Conservation (phyloP, 1,139 yeast genomes). For the Meyerozyma athensensis region DNA sequence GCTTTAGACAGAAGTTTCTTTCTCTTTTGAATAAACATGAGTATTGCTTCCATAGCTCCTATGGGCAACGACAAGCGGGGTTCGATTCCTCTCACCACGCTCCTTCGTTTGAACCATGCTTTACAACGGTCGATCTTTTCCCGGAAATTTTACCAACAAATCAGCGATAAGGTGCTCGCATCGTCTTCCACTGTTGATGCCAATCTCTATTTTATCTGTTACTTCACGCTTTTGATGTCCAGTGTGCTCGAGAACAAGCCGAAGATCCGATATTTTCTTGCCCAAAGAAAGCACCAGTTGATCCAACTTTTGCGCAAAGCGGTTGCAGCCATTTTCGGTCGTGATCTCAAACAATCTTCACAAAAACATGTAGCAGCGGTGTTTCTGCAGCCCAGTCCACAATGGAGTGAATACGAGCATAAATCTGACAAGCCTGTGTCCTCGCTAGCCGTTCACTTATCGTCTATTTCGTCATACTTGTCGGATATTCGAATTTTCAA, state of each 20-base stretch:
- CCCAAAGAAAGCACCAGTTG: conserved; percentile 24
- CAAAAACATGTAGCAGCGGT: conserved; percentile 6
- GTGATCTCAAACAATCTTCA: conserved; percentile 14
- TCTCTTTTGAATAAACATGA: not conserved
- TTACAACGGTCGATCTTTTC: conserved; percentile 21
- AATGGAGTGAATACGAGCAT: conserved; percentile 9
- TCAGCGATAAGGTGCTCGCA: conserved; percentile 37
- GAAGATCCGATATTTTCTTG: conserved; percentile 27
- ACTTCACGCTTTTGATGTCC: conserved; percentile 38
- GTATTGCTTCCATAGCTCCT: conserved; percentile 9
- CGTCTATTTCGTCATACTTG: conserved; percentile 40
- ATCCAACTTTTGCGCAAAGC: conserved; percentile 14
- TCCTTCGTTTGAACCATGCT: conserved; percentile 17
- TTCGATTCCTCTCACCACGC: conserved; percentile 12
- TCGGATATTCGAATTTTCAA: conserved; percentile 53
- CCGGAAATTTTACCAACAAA: conserved; percentile 39
- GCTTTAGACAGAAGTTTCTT: not conserved
- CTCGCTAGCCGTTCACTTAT: conserved; percentile 35
- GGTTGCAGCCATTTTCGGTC: conserved; percentile 11
- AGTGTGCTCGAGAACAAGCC: conserved; percentile 38
- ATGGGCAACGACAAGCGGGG: conserved; percentile 4
- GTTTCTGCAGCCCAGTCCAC: conserved; percentile 2
- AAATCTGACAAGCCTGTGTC: conserved; percentile 16
- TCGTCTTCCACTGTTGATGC: conserved; percentile 35
- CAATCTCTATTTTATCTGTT: conserved; percentile 41